Conservation (phyloP, 225 moss, liverwort and hornwort species). For the Thuidium tamariscinum region DNA sequence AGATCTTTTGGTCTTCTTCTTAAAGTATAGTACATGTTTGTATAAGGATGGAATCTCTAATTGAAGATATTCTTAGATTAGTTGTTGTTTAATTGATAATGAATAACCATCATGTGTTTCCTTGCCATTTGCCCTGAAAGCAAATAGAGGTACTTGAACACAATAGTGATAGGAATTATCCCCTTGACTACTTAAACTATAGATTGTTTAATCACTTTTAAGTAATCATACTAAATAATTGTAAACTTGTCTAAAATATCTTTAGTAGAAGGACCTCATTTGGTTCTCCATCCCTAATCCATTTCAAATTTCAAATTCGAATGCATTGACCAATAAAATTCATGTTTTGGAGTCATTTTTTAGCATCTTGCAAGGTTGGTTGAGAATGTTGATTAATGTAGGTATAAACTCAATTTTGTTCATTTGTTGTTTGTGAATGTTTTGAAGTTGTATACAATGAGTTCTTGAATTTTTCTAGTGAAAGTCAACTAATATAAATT, state of each 20-base stretch:
- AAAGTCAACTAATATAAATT: neutral
- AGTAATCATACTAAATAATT: neutral
- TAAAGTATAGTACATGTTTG: rapidly evolving
- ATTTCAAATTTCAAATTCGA: neutral
- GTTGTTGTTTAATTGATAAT: rapidly evolving
- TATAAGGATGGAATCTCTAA: rapidly evolving
- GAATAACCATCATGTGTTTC: neutral
- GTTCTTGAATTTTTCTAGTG: neutral
- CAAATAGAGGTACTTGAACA: neutral
- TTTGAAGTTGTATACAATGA: neutral
- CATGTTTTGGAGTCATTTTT: too few relatives aligned
- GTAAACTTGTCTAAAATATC: neutral
- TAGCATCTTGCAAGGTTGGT: rapidly evolving
- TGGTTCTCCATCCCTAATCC: neutral
- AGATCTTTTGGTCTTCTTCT: neutral
- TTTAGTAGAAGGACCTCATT: rapidly evolving
- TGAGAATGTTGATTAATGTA: neutral
- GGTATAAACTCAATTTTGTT: neutral
- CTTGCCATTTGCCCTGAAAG: neutral
- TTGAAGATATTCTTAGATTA: neutral
- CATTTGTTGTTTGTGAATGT: neutral
- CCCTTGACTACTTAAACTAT: neutral
- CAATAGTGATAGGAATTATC: too few relatives aligned
- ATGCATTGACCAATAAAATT: neutral
- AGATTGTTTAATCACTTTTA: neutral